Conservation (phyloP, 2,329 filamentous ascomycete genomes). For the Aspergillus puulaauensis region DNA sequence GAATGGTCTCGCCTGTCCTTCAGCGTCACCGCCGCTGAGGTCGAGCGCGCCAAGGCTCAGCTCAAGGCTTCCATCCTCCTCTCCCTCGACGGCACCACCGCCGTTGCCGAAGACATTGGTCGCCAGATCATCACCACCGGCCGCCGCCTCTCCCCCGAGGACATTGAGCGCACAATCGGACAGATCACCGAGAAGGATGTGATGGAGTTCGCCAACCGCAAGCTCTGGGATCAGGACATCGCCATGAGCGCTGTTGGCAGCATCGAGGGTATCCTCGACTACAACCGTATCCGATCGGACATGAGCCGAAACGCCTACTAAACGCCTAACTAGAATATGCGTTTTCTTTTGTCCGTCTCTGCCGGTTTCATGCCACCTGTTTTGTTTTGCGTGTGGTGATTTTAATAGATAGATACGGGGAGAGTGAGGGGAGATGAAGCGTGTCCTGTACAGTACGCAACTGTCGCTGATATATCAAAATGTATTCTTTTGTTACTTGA, state of each 20-base stretch:
- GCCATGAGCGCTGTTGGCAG: slow-evolving; percentile 89
- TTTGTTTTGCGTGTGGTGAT: slow-evolving; percentile 21
- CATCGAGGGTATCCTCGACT: slow-evolving; percentile 74
- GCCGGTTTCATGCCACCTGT: slow-evolving; percentile 1
- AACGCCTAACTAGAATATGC: slow-evolving; percentile 17
- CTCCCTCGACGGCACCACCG: slow-evolving; percentile 94
- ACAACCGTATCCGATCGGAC: slow-evolving; percentile 64
- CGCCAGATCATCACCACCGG: slow-evolving; percentile 98
- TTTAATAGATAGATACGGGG: slow-evolving; percentile 30
- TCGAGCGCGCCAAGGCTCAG: slow-evolving; percentile 98
- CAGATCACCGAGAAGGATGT: slow-evolving; percentile 92
- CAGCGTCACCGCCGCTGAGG: slow-evolving; percentile 84
- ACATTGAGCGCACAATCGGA: slow-evolving; percentile 91
- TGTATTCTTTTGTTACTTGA: slow-evolving; percentile 21
- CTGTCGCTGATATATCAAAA: slow-evolving; percentile 34
- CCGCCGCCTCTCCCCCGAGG: slow-evolving; percentile 82
- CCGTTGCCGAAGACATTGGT: slow-evolving; percentile 96
- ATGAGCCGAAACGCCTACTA: slow-evolving; percentile 72
- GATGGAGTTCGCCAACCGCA: slow-evolving; percentile 92
- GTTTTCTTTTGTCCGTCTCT: slow-evolving; percentile 17
- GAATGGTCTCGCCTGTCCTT: slow-evolving; percentile 96
- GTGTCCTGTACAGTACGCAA: slow-evolving; percentile 34
- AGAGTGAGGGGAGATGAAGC: slow-evolving; percentile 21
- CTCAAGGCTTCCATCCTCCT: slow-evolving; percentile 98
- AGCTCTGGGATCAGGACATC: slow-evolving; percentile 96